phyloP scores from a whole-genome alignment of 2,329 filamentous ascomycete genomes.

The Teratosphaeria gauchensis region DNA sequence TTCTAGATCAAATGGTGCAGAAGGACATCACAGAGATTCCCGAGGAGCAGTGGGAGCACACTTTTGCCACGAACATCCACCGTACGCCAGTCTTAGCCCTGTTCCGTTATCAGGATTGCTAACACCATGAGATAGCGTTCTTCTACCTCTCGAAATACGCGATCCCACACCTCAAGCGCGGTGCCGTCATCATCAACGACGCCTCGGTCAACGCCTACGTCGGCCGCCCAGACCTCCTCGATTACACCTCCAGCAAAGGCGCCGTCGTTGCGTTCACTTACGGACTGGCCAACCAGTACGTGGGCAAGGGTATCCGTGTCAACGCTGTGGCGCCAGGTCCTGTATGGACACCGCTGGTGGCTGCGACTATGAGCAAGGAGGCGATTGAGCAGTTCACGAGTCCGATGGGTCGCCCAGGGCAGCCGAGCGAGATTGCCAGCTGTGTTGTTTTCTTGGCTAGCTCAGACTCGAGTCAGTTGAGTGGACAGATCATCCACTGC shows the following conservation, averaged over 20 bases:
- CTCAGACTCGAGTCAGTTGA: conserved; percentile 62
- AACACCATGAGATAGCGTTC: conserved; percentile 31
- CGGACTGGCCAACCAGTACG: conserved; percentile 64
- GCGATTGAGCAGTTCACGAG: conserved; percentile 63
- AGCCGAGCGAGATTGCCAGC: conserved; percentile 73
- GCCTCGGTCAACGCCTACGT: conserved; percentile 77
- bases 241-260: conserved; percentile 73
- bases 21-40: conserved; percentile 60
- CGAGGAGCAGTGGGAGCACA: conserved; percentile 72
- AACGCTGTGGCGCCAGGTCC: conserved; percentile 71
- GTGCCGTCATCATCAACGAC: conserved; percentile 75
- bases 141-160: conserved; percentile 74
- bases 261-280: conserved; percentile 73
- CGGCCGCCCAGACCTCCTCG: conserved; percentile 67
- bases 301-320: conserved; percentile 62
- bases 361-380: conserved; percentile 59
- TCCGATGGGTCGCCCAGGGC: conserved; percentile 67
- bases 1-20: conserved; percentile 58
- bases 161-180: conserved; percentile 64
- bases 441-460: conserved; percentile 75
- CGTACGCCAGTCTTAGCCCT: conserved; percentile 11
- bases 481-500: conserved; percentile 60
- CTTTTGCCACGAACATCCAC: conserved; percentile 77
- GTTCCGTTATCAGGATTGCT: neutral
- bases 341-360: conserved; percentile 69